phyloP scores from a whole-genome alignment of 139 green algal genomes.

The Cymbomonas tetramitiformis region DNA sequence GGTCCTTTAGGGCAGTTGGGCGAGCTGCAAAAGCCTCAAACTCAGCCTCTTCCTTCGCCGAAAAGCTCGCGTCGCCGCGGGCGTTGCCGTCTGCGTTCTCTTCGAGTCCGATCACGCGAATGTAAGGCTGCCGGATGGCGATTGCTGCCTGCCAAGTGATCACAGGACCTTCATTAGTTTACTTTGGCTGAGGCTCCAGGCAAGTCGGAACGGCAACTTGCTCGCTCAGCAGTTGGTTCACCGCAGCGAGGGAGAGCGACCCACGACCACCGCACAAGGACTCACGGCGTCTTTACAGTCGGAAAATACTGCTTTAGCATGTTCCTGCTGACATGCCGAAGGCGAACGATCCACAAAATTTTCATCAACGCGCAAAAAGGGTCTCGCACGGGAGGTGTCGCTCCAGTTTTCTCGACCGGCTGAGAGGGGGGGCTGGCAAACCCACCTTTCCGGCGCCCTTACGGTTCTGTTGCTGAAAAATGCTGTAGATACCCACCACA shows the following conservation, averaged over 20 bases:
- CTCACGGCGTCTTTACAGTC: no score
- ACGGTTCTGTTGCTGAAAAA: slow-evolving; percentile 42
- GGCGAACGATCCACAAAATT: no score
- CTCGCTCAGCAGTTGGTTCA: no score
- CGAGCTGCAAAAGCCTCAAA: slow-evolving; percentile 73
- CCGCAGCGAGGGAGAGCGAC: no score
- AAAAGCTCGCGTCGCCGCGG: slow-evolving; percentile 21
- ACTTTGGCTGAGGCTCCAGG: no score
- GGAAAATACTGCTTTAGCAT: no score
- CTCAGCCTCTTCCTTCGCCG: slow-evolving; percentile 39
- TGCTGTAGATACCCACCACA: slow-evolving; percentile 82
- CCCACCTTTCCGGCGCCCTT: not conserved
- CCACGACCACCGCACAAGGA: no score
- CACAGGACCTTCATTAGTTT: no score
- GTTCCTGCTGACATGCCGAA: no score
- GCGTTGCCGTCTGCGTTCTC: slow-evolving; percentile 38
- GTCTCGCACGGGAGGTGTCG: not conserved
- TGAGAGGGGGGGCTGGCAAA: not conserved
- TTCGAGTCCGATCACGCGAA: slow-evolving; percentile 78
- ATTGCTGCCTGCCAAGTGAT: no score
- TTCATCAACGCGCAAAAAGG: not conserved
- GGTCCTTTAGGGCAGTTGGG: slow-evolving; percentile 47
- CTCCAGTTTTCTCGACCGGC: no score
- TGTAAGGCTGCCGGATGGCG: slow-evolving; percentile 83
- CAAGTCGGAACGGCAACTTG: no score